Evolutionary conservation across 2,329 filamentous ascomycete genomes (phyloP).

Genomic region (Neofusicoccum umdonicola): DNA sequence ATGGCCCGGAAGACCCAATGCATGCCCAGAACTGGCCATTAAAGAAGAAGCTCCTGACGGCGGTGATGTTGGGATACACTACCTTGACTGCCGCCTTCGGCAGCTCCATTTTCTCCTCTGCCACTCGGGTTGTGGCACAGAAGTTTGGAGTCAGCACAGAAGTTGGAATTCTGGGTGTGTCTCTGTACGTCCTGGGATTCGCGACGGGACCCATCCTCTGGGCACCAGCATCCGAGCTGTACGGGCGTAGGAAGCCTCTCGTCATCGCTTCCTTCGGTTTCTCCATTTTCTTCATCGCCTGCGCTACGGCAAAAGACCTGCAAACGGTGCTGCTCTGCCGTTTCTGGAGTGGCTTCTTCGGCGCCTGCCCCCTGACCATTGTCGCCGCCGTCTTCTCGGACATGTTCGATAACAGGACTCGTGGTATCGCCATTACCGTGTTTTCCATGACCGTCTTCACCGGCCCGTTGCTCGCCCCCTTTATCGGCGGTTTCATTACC

Average conservation of each 20-base stretch:
- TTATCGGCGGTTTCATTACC: conserved; percentile 56
- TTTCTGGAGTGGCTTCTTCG: conserved; percentile 55
- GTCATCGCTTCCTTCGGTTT: conserved; percentile 52
- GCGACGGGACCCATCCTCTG: conserved; percentile 46
- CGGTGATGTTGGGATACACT: conserved; percentile 68
- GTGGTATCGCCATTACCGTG: conserved; percentile 45
- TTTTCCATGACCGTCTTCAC: conserved; percentile 55
- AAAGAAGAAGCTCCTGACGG: conserved; percentile 71
- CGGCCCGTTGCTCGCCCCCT: conserved; percentile 53
- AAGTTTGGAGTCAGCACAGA: conserved; percentile 48
- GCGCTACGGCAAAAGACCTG: conserved; percentile 51
- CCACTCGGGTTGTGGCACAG: conserved; percentile 30
- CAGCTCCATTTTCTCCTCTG: conserved; percentile 43
- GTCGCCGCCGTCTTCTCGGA: conserved; percentile 58
- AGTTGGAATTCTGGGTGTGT: conserved; percentile 51
- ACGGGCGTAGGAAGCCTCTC: conserved; percentile 49
- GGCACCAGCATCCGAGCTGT: conserved; percentile 54
- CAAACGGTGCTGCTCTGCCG: conserved; percentile 54
- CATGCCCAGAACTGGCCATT: conserved; percentile 87
- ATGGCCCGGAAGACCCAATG: conserved; percentile 76
- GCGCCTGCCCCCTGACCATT: conserved; percentile 52
- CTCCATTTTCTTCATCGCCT: conserved; percentile 49
- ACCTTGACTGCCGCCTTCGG: conserved; percentile 68
- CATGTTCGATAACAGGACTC: conserved; percentile 52
- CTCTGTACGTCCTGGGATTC: conserved; percentile 50